Conservation (phyloP, 345 rosid genomes). For the Gossypium herbaceum region DNA sequence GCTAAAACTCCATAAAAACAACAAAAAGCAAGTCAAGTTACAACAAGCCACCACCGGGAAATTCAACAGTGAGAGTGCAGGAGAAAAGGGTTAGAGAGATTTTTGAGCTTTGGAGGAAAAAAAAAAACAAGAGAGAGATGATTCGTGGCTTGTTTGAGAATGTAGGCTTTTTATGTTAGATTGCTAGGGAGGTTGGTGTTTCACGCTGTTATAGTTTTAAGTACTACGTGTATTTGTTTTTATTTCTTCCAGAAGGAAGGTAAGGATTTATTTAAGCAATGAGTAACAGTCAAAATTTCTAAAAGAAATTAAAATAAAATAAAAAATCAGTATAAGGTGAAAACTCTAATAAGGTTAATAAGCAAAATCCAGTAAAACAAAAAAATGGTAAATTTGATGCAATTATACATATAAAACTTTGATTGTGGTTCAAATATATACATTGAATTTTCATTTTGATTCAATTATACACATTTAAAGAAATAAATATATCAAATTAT, state of each 20-base stretch:
- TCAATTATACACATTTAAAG: too few relatives aligned
- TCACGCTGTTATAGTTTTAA: conserved; percentile 22
- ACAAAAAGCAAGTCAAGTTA: conserved; percentile 2
- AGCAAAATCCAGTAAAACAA: too few relatives aligned
- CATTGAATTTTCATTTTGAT: too few relatives aligned
- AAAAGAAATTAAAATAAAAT: too few relatives aligned
- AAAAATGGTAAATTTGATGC: too few relatives aligned
- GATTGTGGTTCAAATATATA: too few relatives aligned
- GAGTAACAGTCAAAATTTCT: background rate
- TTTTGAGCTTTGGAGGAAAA: background rate
- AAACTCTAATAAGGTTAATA: too few relatives aligned
- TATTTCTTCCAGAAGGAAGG: conserved; percentile 18
- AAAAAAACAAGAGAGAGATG: background rate
- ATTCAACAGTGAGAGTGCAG: background rate
- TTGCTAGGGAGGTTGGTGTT: conserved; percentile 34
- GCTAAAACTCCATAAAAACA: conserved; percentile 29
- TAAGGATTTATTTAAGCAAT: conserved; percentile 16
- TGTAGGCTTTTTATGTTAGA: conserved; percentile 28
- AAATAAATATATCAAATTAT: too few relatives aligned
- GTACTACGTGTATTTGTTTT: background rate
- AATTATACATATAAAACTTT: too few relatives aligned
- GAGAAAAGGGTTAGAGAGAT: conserved; percentile 16
- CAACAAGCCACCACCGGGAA: background rate
- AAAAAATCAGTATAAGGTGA: too few relatives aligned
- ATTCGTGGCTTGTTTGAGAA: conserved; percentile 38